phyloP scores from a whole-genome alignment of 2,329 filamentous ascomycete species.

The Colletotrichum sp. region DNA sequence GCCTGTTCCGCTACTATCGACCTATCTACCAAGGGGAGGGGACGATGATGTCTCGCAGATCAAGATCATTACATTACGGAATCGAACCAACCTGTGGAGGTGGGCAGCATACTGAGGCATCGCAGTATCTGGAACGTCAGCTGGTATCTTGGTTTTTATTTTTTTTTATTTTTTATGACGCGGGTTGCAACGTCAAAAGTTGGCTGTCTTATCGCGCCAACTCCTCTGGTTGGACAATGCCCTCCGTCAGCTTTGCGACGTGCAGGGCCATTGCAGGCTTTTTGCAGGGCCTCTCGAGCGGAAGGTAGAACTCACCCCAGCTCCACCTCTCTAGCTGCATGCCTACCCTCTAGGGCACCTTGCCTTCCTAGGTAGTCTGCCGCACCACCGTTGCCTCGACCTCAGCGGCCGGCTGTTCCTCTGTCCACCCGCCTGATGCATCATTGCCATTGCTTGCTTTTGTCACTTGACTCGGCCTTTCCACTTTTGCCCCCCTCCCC shows the following conservation, averaged over 20 bases:
- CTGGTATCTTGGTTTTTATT: neutral
- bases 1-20: neutral
- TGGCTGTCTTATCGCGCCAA: conserved; percentile 14
- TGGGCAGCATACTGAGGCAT: neutral
- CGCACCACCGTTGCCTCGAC: neutral
- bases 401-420: neutral
- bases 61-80: neutral
- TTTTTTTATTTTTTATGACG: neutral
- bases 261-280: conserved; percentile 3
- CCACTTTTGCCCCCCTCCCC: neutral
- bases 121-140: neutral
- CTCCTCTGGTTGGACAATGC: conserved; percentile 18
- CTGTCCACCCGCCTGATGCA: neutral
- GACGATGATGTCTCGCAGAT: neutral
- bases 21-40: neutral
- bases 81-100: neutral
- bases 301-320: conserved; percentile 5
- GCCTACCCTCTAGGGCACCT: neutral
- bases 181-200: conserved; percentile 12
- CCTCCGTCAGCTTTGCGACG: neutral
- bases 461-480: neutral
- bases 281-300: neutral
- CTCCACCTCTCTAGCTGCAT: neutral
- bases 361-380: neutral
- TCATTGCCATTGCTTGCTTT: neutral